Conservation (phyloP, 2,329 filamentous ascomycete genomes). For the Fusarium circinatum region DNA sequence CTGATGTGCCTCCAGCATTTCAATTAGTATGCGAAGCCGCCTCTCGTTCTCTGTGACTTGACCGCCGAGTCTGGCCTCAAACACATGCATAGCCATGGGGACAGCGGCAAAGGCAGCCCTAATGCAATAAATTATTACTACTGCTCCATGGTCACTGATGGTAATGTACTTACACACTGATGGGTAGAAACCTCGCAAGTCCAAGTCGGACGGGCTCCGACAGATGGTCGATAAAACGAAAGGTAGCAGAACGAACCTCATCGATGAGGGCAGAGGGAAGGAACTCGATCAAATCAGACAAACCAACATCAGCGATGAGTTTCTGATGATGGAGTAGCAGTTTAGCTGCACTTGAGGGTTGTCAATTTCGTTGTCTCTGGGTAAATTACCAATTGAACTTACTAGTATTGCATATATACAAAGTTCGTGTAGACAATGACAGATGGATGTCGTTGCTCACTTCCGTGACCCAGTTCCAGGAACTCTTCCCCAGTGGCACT, state of each 20-base stretch:
- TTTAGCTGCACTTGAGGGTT: neutral
- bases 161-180: neutral
- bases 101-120: neutral
- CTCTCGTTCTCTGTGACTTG: neutral
- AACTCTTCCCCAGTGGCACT: neutral
- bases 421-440: neutral
- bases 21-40: neutral
- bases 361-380: rapidly evolving
- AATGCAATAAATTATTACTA: neutral
- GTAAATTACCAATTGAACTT: neutral
- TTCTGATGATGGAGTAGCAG: neutral
- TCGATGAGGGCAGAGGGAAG: neutral
- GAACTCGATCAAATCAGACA: neutral
- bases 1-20: neutral
- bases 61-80: neutral
- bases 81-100: neutral
- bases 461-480: neutral
- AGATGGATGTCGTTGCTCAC: neutral
- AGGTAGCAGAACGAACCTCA: neutral
- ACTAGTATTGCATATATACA: neutral
- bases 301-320: neutral
- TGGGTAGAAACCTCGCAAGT: neutral
- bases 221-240: neutral
- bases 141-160: rapidly evolving
- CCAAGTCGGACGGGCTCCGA: neutral